These are phyloP conservation scores for Boletellus dicymbophilus DNA, from an alignment of 1,284 basidiomycete species.

Conservation along the genomic window DNA sequence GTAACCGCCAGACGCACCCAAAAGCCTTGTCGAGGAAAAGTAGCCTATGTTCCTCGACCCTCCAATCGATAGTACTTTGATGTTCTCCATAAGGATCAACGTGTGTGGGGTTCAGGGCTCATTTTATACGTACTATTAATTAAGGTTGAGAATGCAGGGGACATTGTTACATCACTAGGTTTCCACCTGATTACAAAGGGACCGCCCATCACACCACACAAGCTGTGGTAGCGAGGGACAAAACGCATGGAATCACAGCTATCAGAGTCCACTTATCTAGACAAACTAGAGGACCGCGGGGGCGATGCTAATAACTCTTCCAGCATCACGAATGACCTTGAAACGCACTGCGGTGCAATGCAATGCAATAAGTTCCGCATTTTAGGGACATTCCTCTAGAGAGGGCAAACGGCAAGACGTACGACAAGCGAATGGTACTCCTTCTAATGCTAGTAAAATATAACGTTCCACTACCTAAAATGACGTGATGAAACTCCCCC, in stretches of 20 bases:
- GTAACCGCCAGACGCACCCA: conserved; percentile 38
- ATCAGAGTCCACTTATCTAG: not conserved
- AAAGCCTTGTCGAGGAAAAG: conserved; percentile 48
- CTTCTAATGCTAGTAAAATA: conserved; percentile 82
- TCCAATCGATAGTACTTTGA: conserved; percentile 50
- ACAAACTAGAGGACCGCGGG: not conserved
- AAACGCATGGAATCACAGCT: not conserved
- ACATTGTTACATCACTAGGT: not conserved
- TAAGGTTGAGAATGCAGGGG: conserved; percentile 1
- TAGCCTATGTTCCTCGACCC: conserved; percentile 69
- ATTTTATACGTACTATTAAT: conserved; percentile 9
- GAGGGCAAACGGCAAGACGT: conserved; percentile 32
- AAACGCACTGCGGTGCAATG: conserved; percentile 72
- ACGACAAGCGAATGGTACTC: conserved; percentile 68
- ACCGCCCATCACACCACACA: too few relatives aligned
- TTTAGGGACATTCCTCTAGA: not conserved
- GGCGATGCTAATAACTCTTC: conserved; percentile 44
- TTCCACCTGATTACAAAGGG: too few relatives aligned
- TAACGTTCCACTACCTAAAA: conserved; percentile 64
- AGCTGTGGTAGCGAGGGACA: not conserved
- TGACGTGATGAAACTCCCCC: not conserved
- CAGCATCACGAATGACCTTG: conserved; percentile 68
- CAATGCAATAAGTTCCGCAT: too few relatives aligned
- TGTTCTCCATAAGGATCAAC: conserved; percentile 23
- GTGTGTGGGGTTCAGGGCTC: not conserved